phyloP scores from a whole-genome alignment of 2,329 filamentous ascomycete genomes.

The Madurella fahalii region DNA sequence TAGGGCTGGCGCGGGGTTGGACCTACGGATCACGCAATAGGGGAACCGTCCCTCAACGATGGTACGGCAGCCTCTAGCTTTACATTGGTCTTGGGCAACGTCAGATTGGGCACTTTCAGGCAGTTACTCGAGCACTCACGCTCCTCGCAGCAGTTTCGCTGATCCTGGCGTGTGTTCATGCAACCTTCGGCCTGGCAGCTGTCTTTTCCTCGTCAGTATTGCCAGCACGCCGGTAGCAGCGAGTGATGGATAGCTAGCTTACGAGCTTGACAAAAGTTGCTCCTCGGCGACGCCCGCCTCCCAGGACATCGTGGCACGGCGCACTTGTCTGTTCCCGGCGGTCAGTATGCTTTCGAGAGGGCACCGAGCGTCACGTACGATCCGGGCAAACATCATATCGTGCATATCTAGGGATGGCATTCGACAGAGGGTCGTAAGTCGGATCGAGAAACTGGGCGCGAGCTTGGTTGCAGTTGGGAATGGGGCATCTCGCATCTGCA shows the following conservation, averaged over 20 bases:
- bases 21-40: constrained; percentile 21
- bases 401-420: constrained; percentile 16
- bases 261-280: constrained; percentile 21
- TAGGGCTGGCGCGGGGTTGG: background rate
- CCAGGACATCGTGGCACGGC: constrained; percentile 16
- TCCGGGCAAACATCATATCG: constrained; percentile 23
- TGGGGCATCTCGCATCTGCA: constrained; percentile 22
- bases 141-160: constrained; percentile 20
- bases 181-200: constrained; percentile 22
- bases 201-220: constrained; percentile 13
- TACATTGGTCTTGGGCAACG: constrained; percentile 18
- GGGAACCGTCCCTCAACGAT: constrained; percentile 21
- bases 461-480: constrained; percentile 21
- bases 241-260: background rate
- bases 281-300: constrained; percentile 7
- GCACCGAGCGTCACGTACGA: constrained; percentile 12
- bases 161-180: constrained; percentile 15
- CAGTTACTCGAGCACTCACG: constrained; percentile 14
- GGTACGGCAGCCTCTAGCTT: constrained; percentile 16
- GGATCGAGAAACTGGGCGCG: constrained; percentile 23
- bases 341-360: background rate
- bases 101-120: background rate
- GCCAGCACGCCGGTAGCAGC: no score
- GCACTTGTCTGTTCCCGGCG: constrained; percentile 21
- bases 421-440: constrained; percentile 16